These are phyloP conservation scores for Lachnellula suecica DNA, from an alignment of 2,329 filamentous ascomycete genomes.

Conservation along the genomic window DNA sequence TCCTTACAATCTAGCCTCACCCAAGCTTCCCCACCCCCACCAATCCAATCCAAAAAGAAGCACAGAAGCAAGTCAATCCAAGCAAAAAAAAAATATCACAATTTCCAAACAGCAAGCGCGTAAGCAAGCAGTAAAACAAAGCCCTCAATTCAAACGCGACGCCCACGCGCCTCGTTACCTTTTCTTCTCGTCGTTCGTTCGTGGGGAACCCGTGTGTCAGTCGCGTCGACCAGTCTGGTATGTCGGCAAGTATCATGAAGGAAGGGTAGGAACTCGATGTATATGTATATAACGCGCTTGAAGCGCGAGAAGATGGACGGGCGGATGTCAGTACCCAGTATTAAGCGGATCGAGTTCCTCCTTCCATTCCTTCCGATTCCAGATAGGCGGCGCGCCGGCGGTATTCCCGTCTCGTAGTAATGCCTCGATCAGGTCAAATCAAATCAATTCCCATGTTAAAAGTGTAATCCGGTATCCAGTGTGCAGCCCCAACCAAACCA, in stretches of 20 bases:
- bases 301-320: neutral
- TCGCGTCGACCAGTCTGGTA: too few species aligned
- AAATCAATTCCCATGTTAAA: neutral
- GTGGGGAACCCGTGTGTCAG: conserved; percentile 1
- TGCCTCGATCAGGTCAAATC: neutral
- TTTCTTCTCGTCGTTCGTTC: conserved; percentile 7
- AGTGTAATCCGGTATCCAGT: neutral
- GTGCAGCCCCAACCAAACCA: neutral
- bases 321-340: neutral
- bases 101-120: too few species aligned
- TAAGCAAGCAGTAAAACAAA: too few species aligned
- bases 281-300: neutral
- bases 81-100: too few species aligned
- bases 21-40: too few species aligned
- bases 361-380: neutral
- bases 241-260: conserved; percentile 6
- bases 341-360: neutral
- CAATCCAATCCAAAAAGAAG: too few species aligned
- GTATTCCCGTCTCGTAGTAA: neutral
- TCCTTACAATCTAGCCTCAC: too few species aligned
- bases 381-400: neutral
- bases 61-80: too few species aligned
- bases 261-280: neutral
- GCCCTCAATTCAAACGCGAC: too few species aligned
- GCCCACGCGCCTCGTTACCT: conserved; percentile 1